phyloP scores from a whole-genome alignment of 257 asterid species.

The Mentha longifolia region DNA sequence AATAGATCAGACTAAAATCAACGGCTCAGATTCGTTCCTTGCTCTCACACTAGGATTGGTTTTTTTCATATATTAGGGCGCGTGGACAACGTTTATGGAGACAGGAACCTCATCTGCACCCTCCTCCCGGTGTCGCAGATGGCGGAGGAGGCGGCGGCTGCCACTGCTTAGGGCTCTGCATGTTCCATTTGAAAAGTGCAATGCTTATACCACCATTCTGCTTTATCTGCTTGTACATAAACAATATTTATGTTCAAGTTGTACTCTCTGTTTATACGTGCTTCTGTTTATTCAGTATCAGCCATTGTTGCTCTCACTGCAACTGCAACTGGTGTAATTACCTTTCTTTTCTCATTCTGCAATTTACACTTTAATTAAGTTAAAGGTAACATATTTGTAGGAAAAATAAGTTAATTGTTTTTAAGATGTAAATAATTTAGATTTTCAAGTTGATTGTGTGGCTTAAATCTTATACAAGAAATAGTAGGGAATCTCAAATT shows the following conservation, averaged over 20 bases:
- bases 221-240: constrained; percentile 63
- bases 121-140: constrained; percentile 84
- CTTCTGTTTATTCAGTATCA: constrained; percentile 33
- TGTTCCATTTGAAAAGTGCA: constrained; percentile 23
- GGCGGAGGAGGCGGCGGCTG: constrained; percentile 87
- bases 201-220: constrained; percentile 12
- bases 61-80: constrained; percentile 55
- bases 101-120: constrained; percentile 96
- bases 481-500: too few relatives aligned
- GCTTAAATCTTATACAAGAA: not conserved
- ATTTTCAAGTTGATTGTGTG: too few relatives aligned
- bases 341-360: constrained; percentile 8
- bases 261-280: constrained; percentile 38
- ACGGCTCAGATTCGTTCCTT: too few relatives aligned
- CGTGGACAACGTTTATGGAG: constrained; percentile 98
- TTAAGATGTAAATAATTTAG: not conserved
- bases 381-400: not conserved
- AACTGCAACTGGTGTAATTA: constrained; percentile 51
- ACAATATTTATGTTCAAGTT: constrained; percentile 34
- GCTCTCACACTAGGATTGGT: not conserved
- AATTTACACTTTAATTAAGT: not conserved
- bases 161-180: constrained; percentile 61
- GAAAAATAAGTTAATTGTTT: not conserved
- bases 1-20: not conserved
- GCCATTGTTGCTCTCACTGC: constrained; percentile 49